phyloP scores from a whole-genome alignment of 176 grass and related monocot species.

The Alloteropsis semialata region DNA sequence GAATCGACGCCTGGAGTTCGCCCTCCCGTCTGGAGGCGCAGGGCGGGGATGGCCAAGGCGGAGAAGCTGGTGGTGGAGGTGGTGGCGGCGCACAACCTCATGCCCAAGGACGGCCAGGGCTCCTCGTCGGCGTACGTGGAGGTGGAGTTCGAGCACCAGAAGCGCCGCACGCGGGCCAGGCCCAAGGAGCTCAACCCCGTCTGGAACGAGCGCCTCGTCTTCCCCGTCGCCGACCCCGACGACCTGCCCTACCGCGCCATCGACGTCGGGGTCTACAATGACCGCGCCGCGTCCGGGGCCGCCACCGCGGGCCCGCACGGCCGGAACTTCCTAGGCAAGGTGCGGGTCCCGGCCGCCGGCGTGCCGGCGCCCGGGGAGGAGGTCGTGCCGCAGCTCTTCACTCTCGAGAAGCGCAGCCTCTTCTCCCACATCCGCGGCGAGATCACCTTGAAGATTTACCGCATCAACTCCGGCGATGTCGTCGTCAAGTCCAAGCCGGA shows the following conservation, averaged over 20 bases:
- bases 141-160: conserved; percentile 91
- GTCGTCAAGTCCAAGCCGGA: conserved; percentile 22
- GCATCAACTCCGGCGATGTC: conserved; percentile 36
- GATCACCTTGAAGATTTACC: conserved; percentile 90
- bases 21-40: neutral
- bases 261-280: conserved; percentile 81
- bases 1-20: neutral
- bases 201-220: conserved; percentile 89
- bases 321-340: conserved; percentile 89
- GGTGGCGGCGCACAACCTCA: conserved; percentile 88
- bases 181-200: conserved; percentile 79
- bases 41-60: conserved; percentile 47
- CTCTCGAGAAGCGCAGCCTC: conserved; percentile 79
- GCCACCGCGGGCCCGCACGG: neutral
- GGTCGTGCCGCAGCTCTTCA: conserved; percentile 73
- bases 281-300: conserved; percentile 25
- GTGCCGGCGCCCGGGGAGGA: conserved; percentile 70
- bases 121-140: conserved; percentile 85
- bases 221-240: conserved; percentile 71
- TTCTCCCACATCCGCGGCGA: conserved; percentile 94
- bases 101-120: conserved; percentile 93
- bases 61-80: conserved; percentile 98
- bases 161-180: conserved; percentile 55
- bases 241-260: conserved; percentile 88
- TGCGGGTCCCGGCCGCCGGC: conserved; percentile 58